These are phyloP conservation scores for Euphorbia celastroides DNA, from an alignment of 441 rosid species.

Conservation along the genomic window DNA sequence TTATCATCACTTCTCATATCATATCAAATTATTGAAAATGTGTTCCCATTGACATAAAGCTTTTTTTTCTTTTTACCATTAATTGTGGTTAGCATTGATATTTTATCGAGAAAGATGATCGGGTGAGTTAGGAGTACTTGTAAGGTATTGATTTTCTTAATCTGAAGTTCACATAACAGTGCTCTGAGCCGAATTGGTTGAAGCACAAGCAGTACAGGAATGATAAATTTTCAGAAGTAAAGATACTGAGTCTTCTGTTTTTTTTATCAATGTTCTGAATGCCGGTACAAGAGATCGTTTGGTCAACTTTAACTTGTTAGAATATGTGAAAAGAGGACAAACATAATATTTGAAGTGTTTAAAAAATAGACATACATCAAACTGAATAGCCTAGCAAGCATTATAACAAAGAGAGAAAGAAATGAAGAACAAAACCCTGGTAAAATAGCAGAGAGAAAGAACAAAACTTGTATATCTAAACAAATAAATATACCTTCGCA, in stretches of 20 bases:
- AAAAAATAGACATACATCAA: constrained; percentile 7
- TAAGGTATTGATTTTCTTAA: neutral
- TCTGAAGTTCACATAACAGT: neutral
- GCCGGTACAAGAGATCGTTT: neutral
- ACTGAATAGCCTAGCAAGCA: neutral
- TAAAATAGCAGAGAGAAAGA: neutral
- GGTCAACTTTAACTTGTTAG: neutral
- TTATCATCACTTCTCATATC: neutral
- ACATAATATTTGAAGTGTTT: neutral
- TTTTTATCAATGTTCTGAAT: neutral
- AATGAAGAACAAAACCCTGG: neutral
- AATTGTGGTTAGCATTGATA: neutral
- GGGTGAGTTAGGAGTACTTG: neutral
- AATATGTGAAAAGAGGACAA: neutral
- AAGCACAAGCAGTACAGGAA: neutral
- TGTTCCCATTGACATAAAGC: neutral
- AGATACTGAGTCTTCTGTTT: neutral
- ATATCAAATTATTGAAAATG: neutral
- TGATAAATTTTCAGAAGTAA: neutral
- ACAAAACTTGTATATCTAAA: neutral
- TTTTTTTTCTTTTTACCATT: neutral
- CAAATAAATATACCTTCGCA: constrained; percentile 61
- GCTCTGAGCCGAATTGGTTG: neutral
- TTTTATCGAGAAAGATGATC: neutral
- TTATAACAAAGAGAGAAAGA: neutral